These are phyloP conservation scores for Candida anutae DNA, from an alignment of 1,139 yeast species.

Conservation along the genomic window DNA sequence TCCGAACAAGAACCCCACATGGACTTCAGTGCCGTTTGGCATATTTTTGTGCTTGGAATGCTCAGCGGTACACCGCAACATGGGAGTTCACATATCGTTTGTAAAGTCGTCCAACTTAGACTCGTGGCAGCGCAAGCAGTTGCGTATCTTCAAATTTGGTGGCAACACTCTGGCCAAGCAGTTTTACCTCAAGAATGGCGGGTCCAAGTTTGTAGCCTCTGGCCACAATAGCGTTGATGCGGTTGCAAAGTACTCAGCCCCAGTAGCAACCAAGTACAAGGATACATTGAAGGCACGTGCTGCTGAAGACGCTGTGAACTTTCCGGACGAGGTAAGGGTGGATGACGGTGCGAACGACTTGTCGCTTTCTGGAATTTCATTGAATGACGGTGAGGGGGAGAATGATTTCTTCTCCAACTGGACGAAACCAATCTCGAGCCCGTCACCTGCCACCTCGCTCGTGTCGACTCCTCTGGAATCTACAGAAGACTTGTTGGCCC, in stretches of 20 bases:
- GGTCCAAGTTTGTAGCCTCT: constrained; percentile 50
- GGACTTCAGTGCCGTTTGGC: constrained; percentile 47
- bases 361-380: constrained; percentile 17
- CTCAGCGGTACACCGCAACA: constrained; percentile 42
- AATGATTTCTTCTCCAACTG: constrained; percentile 91
- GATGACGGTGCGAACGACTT: constrained; percentile 43
- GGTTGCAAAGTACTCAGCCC: constrained; percentile 70
- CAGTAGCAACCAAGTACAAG: constrained; percentile 71
- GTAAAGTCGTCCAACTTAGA: constrained; percentile 91
- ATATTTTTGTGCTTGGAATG: constrained; percentile 42
- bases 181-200: constrained; percentile 77
- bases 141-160: constrained; percentile 86
- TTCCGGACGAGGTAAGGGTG: constrained; percentile 59
- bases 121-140: constrained; percentile 79
- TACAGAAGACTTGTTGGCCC: constrained; percentile 24
- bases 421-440: constrained; percentile 66
- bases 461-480: constrained; percentile 40
- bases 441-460: constrained; percentile 50
- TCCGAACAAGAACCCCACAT: constrained; percentile 42
- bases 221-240: constrained; percentile 50
- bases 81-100: constrained; percentile 44
- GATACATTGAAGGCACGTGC: constrained; percentile 69
- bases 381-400: constrained; percentile 34
- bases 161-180: constrained; percentile 86
- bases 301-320: constrained; percentile 54